Evolutionary conservation across 192 early-diverging fungal genomes (phyloP), one percentile per base, ranked within the genome.

Genomic region (Gryganskiella cystojenkinii): DNA sequence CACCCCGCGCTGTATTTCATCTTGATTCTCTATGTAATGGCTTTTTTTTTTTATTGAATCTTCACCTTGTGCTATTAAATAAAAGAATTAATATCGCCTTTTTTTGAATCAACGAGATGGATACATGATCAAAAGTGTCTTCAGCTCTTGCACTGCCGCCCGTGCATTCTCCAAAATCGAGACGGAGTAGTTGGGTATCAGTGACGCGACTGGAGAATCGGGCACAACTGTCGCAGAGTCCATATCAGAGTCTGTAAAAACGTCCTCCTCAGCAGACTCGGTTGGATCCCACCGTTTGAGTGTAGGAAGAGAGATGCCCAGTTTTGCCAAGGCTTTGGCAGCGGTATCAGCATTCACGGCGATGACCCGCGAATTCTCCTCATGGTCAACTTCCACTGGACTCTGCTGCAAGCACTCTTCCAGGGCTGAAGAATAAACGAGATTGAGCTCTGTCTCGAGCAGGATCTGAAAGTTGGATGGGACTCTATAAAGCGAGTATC

Each of bases 401-500:
- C 2, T 22, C 19, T 7, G 59, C 27, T 22, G 10, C 49, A n/a
- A 69, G 20, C 7, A 68, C 9, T 59, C 34, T 2, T 78, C 56
- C 11, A 69, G 10, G 8, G 28, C 17, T 1, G 66, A 59, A 6
- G 65, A 44, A 46, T 78, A 78, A 0, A 63, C 66, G 35, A 78
- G 11, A 42, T 83, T 83, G 42, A 87, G 70, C 20, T 89, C 87
- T 22, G 73, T 31, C 56, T 89, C 87, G 3, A 89, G 61, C 3
- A 70, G 56, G 7, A 73, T 52, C 46, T 87, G 87, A 35, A 80
- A 72, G 27, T 81, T 72, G 2, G 61, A 46, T 10, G 70, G 68
- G 10, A 89, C 82, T 7, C 80, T 78, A 31, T 89, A 89, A n/a
- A 87, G 53, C 30, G 63, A 64, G 52, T 87, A 89, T 0, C 65